A percentile compares a stretch with the other conserved stretches of the same genome.
phyloP scores from a whole-genome alignment of 148 eudicot species.

The Salicornia ramosissima region DNA sequence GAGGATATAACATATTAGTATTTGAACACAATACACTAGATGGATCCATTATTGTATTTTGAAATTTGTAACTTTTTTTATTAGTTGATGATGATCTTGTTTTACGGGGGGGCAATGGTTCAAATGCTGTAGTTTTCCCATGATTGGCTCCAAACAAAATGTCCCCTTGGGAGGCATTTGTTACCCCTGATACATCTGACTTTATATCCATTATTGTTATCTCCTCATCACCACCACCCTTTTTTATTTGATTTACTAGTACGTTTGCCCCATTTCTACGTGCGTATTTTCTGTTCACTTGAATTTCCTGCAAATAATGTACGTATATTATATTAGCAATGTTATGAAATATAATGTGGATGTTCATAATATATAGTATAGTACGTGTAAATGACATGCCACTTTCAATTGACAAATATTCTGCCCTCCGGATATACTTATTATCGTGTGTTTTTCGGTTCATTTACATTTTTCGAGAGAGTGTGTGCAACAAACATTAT shows the following conservation, averaged over 20 bases:
- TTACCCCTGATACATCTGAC: conserved; percentile 55
- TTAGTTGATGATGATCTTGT: conserved; percentile 21
- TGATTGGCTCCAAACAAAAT: conserved; percentile 35
- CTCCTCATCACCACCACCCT: conserved; percentile 30
- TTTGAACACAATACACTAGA: conserved; percentile 26
- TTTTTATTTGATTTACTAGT: conserved; percentile 34
- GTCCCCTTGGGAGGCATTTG: conserved; percentile 56
- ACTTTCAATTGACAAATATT: too few species aligned
- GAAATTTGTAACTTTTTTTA: conserved; percentile 17
- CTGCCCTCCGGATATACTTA: too few species aligned
- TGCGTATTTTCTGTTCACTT: conserved; percentile 30
- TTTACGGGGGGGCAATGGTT: not conserved
- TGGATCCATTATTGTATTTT: conserved; percentile 28
- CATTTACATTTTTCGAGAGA: too few species aligned
- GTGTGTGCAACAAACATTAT: too few species aligned
- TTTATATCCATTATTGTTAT: conserved; percentile 42
- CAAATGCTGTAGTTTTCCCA: conserved; percentile 30
- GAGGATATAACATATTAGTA: conserved; percentile 26
- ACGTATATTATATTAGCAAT: not conserved
- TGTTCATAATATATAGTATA: too few species aligned
- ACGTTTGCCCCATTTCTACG: conserved; percentile 33
- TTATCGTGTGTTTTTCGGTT: too few species aligned
- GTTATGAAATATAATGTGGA: too few species aligned
- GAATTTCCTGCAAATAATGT: conserved; percentile 33
- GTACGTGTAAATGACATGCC: too few species aligned